A percentile compares a stretch with the other conserved stretches of the same genome.
Conservation (phyloP, 805 yeast species). For the Nakazawaea holstii region DNA sequence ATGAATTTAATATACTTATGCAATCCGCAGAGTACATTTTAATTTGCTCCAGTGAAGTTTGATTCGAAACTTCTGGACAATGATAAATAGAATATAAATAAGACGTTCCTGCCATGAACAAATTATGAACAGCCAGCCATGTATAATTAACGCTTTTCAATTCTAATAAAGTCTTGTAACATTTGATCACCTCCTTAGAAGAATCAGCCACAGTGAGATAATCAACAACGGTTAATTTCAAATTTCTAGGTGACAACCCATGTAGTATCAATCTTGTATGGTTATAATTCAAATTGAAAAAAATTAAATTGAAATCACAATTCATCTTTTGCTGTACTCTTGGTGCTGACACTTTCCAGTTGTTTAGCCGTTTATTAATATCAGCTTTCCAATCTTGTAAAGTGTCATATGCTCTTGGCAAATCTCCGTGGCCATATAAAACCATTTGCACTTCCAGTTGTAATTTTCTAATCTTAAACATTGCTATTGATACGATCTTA, state of each 20-base stretch:
- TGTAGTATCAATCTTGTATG: slow-evolving; percentile 68
- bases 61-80: slow-evolving; percentile 45
- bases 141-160: slow-evolving; percentile 69
- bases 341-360: slow-evolving; percentile 60
- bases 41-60: slow-evolving; percentile 41
- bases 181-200: slow-evolving; percentile 58
- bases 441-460: slow-evolving; percentile 75
- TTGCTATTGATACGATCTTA: slow-evolving; percentile 59
- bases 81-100: slow-evolving; percentile 74
- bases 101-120: slow-evolving; percentile 86
- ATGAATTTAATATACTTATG: slow-evolving; percentile 50
- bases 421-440: slow-evolving; percentile 63
- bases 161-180: slow-evolving; percentile 54
- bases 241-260: slow-evolving; percentile 72
- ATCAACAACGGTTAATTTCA: slow-evolving; percentile 47
- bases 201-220: slow-evolving; percentile 54
- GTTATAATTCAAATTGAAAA: slow-evolving; percentile 69
- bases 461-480: slow-evolving; percentile 64
- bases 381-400: slow-evolving; percentile 60
- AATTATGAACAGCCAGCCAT: slow-evolving; percentile 89
- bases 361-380: slow-evolving; percentile 45
- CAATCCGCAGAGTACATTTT: slow-evolving; percentile 45
- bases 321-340: slow-evolving; percentile 55
- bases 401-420: slow-evolving; percentile 56
- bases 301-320: slow-evolving; percentile 66